Base-by-base conservation (phyloP, 1,139 yeast genomes). In the Nakaseomyces sp. region DNA sequence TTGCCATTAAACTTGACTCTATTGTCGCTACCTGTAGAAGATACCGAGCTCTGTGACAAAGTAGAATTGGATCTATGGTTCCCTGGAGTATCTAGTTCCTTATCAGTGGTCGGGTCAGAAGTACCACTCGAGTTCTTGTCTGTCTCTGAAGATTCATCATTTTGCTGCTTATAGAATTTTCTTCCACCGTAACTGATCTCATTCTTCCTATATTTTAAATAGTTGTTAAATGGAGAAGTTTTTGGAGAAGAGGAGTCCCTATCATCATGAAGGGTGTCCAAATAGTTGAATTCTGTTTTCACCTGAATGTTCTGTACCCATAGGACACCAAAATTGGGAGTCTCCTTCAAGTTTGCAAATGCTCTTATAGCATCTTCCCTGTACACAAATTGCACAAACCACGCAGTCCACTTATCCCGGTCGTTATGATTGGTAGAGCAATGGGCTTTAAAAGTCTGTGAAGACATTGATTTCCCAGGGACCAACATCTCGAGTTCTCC, bases 321-420 rank as follows among this genome's bases (percentile, higher is more conserved):
- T 54, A 82, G 87, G 33, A 81, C 84, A 31, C 67, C 65, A 72
- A 77, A 79, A 20, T 65, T 61, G 1, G 70, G 64, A 40, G 68
- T 70, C 30, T 74, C 71, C 48, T 82, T 73, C 48, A 84, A 70
- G 54, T 72, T 74, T 1, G 93, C 89, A 68, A 77, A 88, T 0
- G 95, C 95, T 54, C 81, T 73, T 42, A 87, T 85, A 2, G 96
- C 96, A 63, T 89, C 96, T 60, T 86, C 95, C 41, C 96, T 76
- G 58, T 76, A 87, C 1, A 78, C 87, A 66, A 80, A 88, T 55
- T 85, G 83, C 49, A 83, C 76, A 57, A 81, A 86, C 95, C 95
- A 88, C 36, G 75, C 74, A 42, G 66, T 69, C 48, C 59, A 58
- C 43, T 54, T 50, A 38, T 65, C 45, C 42, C 54, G 43, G 17